These are phyloP conservation scores for Amanita pallidorosea DNA, from an alignment of 768 basidiomycete genomes.

Conservation along the genomic window DNA sequence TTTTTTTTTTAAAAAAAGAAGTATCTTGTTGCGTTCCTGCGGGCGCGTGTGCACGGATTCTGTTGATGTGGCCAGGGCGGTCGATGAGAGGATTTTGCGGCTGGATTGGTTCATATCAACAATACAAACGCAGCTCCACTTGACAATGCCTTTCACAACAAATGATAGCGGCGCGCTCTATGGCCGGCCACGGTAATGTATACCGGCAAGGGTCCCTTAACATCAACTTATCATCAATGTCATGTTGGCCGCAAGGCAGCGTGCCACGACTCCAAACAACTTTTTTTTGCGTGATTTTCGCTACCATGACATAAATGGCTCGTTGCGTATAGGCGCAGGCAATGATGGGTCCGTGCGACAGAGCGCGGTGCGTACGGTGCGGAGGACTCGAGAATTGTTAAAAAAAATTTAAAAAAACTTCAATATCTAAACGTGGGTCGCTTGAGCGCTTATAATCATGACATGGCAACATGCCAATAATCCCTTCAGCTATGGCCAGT, in stretches of 20 bases:
- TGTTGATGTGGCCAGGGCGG: not conserved
- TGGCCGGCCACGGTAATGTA: not conserved
- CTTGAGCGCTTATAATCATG: not conserved
- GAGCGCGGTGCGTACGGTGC: not conserved
- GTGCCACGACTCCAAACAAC: not conserved
- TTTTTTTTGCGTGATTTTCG: not conserved
- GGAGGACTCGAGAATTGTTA: not conserved
- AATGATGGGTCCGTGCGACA: not conserved
- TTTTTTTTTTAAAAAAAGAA: no score
- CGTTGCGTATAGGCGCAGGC: not conserved
- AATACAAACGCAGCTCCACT: not conserved
- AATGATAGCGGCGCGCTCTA: not conserved
- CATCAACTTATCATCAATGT: no score
- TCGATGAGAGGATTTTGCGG: not conserved
- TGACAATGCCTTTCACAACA: no score
- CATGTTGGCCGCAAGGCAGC: not conserved
- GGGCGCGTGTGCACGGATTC: not conserved
- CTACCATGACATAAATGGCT: not conserved
- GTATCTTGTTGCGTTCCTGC: not conserved
- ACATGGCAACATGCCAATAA: not conserved
- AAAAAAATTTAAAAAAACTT: no score
- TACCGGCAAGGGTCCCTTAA: not conserved
- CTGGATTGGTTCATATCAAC: not conserved
- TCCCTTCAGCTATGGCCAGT: not conserved
- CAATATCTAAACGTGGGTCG: no score